A percentile compares a stretch with the other conserved stretches of the same genome.
Conservation (phyloP, 352 stramenopile genomes). For the Peronospora belbahrii region DNA sequence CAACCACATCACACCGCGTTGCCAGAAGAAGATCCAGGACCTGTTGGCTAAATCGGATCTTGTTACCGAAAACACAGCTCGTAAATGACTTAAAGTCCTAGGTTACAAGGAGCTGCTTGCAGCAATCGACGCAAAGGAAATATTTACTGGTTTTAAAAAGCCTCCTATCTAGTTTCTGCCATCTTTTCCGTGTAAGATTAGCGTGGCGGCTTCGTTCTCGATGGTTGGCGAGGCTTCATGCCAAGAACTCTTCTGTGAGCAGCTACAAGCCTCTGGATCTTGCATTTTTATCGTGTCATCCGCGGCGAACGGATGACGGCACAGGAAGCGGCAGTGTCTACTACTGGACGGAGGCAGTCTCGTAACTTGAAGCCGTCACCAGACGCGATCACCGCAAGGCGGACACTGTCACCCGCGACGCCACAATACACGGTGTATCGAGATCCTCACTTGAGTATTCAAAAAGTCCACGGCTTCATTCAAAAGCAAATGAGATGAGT, state of each 20-base stretch:
- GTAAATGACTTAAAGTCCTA: constrained; percentile 68
- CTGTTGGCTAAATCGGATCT: constrained; percentile 55
- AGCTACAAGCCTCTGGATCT: no score
- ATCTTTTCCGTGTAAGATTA: constrained; percentile 59
- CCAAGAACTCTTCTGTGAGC: constrained; percentile 44
- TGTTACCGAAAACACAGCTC: constrained; percentile 45
- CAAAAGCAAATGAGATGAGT: no score
- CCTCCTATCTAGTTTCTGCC: constrained; percentile 67
- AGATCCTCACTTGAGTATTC: no score
- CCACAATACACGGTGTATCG: no score
- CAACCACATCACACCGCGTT: constrained; percentile 18
- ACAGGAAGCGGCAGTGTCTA: no score
- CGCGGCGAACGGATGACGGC: no score
- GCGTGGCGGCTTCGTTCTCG: constrained; percentile 48
- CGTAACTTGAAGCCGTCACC: no score
- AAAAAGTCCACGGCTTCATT: no score
- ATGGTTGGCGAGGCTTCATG: constrained; percentile 57
- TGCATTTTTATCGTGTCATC: no score
- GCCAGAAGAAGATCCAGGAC: constrained; percentile 57
- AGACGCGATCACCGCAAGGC: no score
- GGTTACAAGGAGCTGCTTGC: constrained; percentile 60
- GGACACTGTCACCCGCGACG: no score
- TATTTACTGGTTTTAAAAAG: constrained; percentile 83
- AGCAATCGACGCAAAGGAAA: constrained; percentile 72
- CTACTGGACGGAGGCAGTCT: no score